Conservation (phyloP, 176 grass and related monocot genomes). For the Phragmites australis region DNA sequence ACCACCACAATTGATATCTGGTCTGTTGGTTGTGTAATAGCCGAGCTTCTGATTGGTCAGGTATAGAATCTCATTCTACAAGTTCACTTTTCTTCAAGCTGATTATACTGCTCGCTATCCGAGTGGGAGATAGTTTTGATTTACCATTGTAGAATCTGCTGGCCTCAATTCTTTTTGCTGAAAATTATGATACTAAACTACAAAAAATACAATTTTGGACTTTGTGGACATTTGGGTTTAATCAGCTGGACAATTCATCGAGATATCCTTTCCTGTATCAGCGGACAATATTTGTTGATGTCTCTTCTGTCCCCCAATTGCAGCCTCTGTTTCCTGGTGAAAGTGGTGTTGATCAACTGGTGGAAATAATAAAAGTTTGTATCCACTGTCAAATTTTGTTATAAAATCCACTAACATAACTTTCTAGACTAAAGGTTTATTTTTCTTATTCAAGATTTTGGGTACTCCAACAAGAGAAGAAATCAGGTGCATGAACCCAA, state of each 20-base stretch:
- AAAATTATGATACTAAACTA: background rate
- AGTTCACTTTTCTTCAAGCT: conserved; percentile 16
- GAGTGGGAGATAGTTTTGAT: background rate
- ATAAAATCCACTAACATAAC: background rate
- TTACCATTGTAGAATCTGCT: background rate
- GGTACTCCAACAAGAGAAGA: conserved; percentile 97
- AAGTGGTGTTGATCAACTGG: conserved; percentile 92
- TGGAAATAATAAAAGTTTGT: conserved; percentile 95
- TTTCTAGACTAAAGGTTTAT: conserved; percentile 7
- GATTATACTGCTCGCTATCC: background rate
- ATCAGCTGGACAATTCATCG: background rate
- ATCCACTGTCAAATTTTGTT: conserved; percentile 16
- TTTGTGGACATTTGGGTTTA: conserved; percentile 21
- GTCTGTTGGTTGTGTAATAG: conserved; percentile 98
- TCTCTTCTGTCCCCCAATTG: background rate
- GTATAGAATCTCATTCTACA: conserved; percentile 40
- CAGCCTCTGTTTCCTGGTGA: conserved; percentile 96
- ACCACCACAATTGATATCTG: conserved; percentile 93
- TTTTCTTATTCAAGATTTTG: conserved; percentile 63
- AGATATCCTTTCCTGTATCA: background rate
- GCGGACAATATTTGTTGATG: conserved; percentile 1
- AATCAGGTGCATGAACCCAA: conserved; percentile 98
- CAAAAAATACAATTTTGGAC: background rate
- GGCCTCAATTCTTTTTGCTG: background rate
- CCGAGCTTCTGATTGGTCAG: conserved; percentile 88